Evolutionary conservation across 192 early-diverging fungal species (phyloP), one percentile per base, ranked within the genome.

Genomic region (Oehlia diaphana): DNA sequence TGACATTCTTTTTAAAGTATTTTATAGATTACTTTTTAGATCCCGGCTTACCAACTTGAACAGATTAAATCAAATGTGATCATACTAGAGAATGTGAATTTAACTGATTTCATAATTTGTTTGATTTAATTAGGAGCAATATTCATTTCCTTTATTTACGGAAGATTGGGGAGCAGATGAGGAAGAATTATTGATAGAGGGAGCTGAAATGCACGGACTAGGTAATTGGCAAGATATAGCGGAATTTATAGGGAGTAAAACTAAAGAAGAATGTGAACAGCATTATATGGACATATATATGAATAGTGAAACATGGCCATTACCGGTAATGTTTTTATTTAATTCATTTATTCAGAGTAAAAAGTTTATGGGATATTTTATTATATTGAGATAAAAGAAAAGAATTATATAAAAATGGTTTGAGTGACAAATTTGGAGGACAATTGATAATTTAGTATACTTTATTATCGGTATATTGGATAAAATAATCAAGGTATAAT

Each of bases 211-310:
- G 81, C 95, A 92, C 84, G 98, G 98, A 28, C 90, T 98, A 74
- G 98, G 98, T 47, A 99, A 98, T 86, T 99, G 97, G 96, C 94
- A 94, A 81, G 95, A 96, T 66, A 93, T 97, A 44, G 93, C 96
- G 0, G 95, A 96, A 70, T 94, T 96, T 78, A 93, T 98, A 33
- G 95, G 96, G 19, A 96, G 96, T 44, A 96, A 96, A 81, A 92
- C 91, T 23, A 91, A 92, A 70, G 90, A 93, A 66, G 95, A 98
- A 82, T 94, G 94, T 81, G 94, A 94, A 72, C 86, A 91, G 65
- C 98, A 99, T 80, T 99, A 99, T 84, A 79, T 94, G 37, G 84
- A 92, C 21, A 91, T 95, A 3, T 99, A 96, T 82, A 88, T 95
- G 7, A 81, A 88, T 23, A 93, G 92, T 26, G 82, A 89, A 1